These are phyloP conservation scores for Alternaria novae-zelandiae DNA, from an alignment of 2,329 filamentous ascomycete species.

Conservation along the genomic window DNA sequence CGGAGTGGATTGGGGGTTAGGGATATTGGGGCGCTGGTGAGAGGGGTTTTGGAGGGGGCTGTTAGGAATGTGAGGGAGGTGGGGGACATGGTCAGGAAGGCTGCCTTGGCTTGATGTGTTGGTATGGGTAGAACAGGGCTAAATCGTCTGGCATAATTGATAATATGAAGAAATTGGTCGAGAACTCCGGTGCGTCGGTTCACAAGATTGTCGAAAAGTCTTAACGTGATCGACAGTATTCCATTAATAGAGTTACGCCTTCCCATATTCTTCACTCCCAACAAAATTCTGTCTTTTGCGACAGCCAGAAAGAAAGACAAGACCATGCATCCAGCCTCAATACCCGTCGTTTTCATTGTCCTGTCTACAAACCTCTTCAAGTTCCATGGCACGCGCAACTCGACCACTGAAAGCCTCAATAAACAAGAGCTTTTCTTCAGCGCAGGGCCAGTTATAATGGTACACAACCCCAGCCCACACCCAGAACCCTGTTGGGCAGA, in stretches of 20 bases:
- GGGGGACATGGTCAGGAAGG: constrained; percentile 6
- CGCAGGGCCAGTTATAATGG: constrained; percentile 3
- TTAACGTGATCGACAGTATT: too few relatives aligned
- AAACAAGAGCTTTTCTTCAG: constrained; percentile 7
- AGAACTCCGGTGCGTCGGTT: too few relatives aligned
- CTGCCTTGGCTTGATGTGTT: background rate
- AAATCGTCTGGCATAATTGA: too few relatives aligned
- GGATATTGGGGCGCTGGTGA: constrained; percentile 25
- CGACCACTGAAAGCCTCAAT: constrained; percentile 12
- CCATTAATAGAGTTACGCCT: too few relatives aligned
- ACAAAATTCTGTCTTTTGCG: rapidly evolving
- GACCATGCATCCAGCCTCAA: background rate
- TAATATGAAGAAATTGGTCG: too few relatives aligned
- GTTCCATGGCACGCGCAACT: constrained; percentile 6
- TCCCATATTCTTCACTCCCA: background rate
- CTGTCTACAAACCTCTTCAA: constrained; percentile 11
- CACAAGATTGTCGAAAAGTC: too few relatives aligned
- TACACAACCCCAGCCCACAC: background rate
- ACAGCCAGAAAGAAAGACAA: background rate
- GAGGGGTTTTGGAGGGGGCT: constrained; percentile 13
- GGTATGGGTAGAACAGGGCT: too few relatives aligned
- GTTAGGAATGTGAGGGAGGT: constrained; percentile 13
- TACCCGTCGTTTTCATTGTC: too few relatives aligned
- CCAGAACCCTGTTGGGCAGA: constrained; percentile 10
- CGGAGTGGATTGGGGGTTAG: constrained; percentile 29